phyloP scores from a whole-genome alignment of 257 asterid genomes.

The Rubia yunnanensis region DNA sequence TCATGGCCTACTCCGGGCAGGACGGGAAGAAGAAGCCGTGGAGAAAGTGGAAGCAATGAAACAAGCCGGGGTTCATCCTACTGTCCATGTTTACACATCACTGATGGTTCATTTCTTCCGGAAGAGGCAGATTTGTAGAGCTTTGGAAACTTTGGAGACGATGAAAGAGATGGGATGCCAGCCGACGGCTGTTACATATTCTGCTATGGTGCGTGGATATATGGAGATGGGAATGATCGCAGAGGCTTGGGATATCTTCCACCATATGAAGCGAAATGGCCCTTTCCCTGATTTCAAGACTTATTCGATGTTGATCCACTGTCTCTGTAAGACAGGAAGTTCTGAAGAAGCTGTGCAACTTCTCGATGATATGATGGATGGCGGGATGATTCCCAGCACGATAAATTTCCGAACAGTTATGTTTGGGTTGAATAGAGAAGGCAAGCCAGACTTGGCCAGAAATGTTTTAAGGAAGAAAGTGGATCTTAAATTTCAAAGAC shows the following conservation, averaged over 20 bases:
- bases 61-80: slow-evolving; percentile 40
- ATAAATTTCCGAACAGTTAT: slow-evolving; percentile 54
- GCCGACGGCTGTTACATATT: slow-evolving; percentile 68
- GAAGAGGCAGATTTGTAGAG: slow-evolving; percentile 37
- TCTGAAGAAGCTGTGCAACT: slow-evolving; percentile 74
- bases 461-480: slow-evolving; percentile 41
- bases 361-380: slow-evolving; percentile 46
- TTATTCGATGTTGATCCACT: slow-evolving; percentile 61
- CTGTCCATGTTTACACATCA: slow-evolving; percentile 67
- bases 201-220: slow-evolving; percentile 66
- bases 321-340: slow-evolving; percentile 53
- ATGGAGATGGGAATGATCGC: slow-evolving; percentile 44
- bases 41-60: slow-evolving; percentile 56
- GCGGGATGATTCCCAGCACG: slow-evolving; percentile 66
- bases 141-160: slow-evolving; percentile 45
- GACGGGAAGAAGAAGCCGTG: slow-evolving; percentile 54
- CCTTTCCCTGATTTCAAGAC: slow-evolving; percentile 73
- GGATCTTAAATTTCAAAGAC: slow-evolving; percentile 51
- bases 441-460: slow-evolving; percentile 53
- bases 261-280: slow-evolving; percentile 40
- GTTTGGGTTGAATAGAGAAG: slow-evolving; percentile 75
- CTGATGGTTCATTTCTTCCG: slow-evolving; percentile 54
- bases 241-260: slow-evolving; percentile 58
- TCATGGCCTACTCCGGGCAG: slow-evolving; percentile 48
- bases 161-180: slow-evolving; percentile 51